Percentiles rank a stretch among this genome's conserved stretches.
Conservation (phyloP, 2,329 filamentous ascomycete species). For the Sclerotinia nivalis region DNA sequence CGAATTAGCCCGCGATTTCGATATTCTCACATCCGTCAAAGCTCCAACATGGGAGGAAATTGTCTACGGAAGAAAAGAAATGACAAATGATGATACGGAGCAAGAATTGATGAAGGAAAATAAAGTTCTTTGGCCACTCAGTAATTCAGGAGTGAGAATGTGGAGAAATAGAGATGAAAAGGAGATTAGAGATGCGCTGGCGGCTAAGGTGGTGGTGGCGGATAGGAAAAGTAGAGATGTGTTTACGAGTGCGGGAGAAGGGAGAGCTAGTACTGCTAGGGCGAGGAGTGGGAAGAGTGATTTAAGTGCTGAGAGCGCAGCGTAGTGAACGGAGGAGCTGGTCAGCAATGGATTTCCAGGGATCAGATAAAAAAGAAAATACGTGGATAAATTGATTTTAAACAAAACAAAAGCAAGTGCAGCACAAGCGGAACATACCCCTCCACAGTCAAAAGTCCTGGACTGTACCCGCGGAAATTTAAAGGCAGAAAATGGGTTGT, state of each 20-base stretch:
- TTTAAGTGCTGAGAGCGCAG: neutral
- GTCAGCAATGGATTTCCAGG: neutral
- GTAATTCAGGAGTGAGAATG: constrained; percentile 45
- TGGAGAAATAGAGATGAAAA: constrained; percentile 49
- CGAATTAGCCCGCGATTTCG: constrained; percentile 71
- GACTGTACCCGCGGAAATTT: neutral
- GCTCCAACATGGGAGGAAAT: constrained; percentile 32
- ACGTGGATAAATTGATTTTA: neutral
- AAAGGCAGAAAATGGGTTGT: neutral
- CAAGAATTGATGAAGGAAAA: constrained; percentile 33
- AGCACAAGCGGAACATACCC: neutral
- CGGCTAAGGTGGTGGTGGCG: constrained; percentile 36
- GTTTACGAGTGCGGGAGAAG: neutral
- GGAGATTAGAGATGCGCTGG: constrained; percentile 45
- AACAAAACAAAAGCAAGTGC: neutral
- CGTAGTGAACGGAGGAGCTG: neutral
- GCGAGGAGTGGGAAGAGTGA: constrained; percentile 12
- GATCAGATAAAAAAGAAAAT: neutral
- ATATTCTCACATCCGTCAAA: constrained; percentile 55
- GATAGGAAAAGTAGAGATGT: constrained; percentile 12
- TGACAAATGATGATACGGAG: neutral
- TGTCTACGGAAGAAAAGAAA: constrained; percentile 22
- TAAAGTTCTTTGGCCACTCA: constrained; percentile 43
- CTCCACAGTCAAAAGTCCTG: neutral
- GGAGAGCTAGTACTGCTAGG: neutral